Conservation (phyloP, 1,139 yeast species). For the Debaryomyces subglobosus region DNA sequence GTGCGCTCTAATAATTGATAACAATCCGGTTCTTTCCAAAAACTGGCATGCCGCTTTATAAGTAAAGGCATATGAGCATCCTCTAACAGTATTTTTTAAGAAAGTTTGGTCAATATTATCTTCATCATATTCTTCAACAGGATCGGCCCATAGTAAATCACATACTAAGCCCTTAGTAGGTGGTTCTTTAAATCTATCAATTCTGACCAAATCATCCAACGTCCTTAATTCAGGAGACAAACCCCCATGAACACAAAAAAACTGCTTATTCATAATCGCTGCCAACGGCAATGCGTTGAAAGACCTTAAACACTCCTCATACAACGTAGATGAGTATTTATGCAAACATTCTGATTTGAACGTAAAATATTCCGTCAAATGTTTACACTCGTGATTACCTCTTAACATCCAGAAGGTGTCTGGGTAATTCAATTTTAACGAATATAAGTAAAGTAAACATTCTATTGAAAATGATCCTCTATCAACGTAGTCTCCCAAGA, state of each 20-base stretch:
- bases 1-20: constrained; percentile 90
- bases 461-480: constrained; percentile 93
- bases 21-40: constrained; percentile 73
- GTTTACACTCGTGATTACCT: constrained; percentile 96
- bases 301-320: constrained; percentile 75
- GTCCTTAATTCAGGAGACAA: constrained; percentile 80
- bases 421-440: constrained; percentile 81
- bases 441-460: constrained; percentile 77
- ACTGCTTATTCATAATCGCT: constrained; percentile 92
- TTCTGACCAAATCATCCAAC: constrained; percentile 66
- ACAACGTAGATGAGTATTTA: constrained; percentile 70
- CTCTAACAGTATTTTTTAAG: constrained; percentile 74
- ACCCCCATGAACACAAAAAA: constrained; percentile 98
- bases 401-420: constrained; percentile 78
- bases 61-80: constrained; percentile 90
- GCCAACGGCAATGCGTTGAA: constrained; percentile 91
- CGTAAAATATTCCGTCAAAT: constrained; percentile 91
- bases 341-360: constrained; percentile 90
- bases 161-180: constrained; percentile 96
- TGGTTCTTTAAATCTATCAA: constrained; percentile 88
- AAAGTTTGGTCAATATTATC: constrained; percentile 56
- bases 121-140: constrained; percentile 86
- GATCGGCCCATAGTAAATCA: constrained; percentile 96
- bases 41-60: constrained; percentile 84
- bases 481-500: constrained; percentile 95